phyloP scores from a whole-genome alignment of 208 protist genomes.

The Leishmania tarentolae region DNA sequence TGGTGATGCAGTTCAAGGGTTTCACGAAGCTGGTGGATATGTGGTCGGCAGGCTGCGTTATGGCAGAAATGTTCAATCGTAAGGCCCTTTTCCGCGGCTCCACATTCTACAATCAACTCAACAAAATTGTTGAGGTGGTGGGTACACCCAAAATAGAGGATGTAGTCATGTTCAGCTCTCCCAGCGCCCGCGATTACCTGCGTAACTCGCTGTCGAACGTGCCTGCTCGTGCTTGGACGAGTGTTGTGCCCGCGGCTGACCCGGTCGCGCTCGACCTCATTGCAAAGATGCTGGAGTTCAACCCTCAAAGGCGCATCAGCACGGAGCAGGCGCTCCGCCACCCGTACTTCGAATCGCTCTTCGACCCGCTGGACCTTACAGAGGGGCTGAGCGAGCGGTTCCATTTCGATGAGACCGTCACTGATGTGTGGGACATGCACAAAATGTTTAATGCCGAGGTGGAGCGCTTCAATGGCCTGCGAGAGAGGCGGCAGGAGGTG shows the following conservation, averaged over 20 bases:
- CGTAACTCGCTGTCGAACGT: conserved; percentile 71
- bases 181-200: conserved; percentile 87
- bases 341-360: conserved; percentile 87
- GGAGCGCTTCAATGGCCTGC: conserved; percentile 65
- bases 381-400: conserved; percentile 79
- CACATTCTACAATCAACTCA: conserved; percentile 93
- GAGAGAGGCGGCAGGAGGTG: conserved; percentile 52
- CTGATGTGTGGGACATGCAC: conserved; percentile 75
- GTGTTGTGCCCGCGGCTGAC: conserved; percentile 74
- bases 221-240: conserved; percentile 48
- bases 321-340: conserved; percentile 87
- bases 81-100: conserved; percentile 90
- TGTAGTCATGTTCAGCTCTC: conserved; percentile 84
- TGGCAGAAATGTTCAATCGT: conserved; percentile 92
- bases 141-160: conserved; percentile 92
- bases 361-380: conserved; percentile 77
- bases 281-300: conserved; percentile 82
- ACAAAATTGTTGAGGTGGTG: conserved; percentile 92
- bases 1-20: conserved; percentile 95
- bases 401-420: conserved; percentile 80
- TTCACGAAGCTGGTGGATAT: conserved; percentile 93
- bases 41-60: conserved; percentile 92
- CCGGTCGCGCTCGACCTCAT: conserved; percentile 80
- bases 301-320: conserved; percentile 79
- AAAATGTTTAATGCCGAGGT: conserved; percentile 74